A percentile compares a stretch with the other conserved stretches of the same genome.
Conservation (phyloP, 139 green algal genomes). For the Chlamydomonas eustigma region DNA sequence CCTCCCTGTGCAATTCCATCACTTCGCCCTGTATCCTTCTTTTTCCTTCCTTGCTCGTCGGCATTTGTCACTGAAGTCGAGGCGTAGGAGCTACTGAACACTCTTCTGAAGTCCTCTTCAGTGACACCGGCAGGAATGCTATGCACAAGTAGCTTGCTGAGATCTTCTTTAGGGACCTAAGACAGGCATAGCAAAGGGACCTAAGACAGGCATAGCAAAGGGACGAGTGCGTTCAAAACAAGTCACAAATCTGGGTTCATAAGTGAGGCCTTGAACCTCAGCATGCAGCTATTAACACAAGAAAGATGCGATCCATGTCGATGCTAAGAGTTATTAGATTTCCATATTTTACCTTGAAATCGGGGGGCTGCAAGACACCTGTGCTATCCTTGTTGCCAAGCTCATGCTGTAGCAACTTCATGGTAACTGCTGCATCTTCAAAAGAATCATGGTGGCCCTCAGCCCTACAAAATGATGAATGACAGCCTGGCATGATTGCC, state of each 20-base stretch:
- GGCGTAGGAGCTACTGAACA: not conserved
- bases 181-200: not conserved
- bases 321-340: too few relatives aligned
- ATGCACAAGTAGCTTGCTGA: conserved; percentile 51
- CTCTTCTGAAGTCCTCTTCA: not conserved
- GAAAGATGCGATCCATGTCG: too few relatives aligned
- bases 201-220: not conserved
- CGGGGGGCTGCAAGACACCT: conserved; percentile 24
- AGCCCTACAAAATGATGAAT: not conserved
- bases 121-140: conserved; percentile 12
- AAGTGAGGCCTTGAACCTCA: too few relatives aligned
- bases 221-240: too few relatives aligned
- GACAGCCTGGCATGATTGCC: not conserved
- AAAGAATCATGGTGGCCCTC: conserved; percentile 43
- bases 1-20: too few relatives aligned
- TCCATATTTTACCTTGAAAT: conserved; percentile 37
- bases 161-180: conserved; percentile 34
- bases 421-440: conserved; percentile 50
- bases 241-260: too few relatives aligned
- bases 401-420: conserved; percentile 49
- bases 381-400: conserved; percentile 23
- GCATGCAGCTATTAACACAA: too few relatives aligned
- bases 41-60: too few relatives aligned
- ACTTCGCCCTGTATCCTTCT: too few relatives aligned
- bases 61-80: too few relatives aligned